Conservation (phyloP, 768 basidiomycete species). For the Boletus reticulatus region DNA sequence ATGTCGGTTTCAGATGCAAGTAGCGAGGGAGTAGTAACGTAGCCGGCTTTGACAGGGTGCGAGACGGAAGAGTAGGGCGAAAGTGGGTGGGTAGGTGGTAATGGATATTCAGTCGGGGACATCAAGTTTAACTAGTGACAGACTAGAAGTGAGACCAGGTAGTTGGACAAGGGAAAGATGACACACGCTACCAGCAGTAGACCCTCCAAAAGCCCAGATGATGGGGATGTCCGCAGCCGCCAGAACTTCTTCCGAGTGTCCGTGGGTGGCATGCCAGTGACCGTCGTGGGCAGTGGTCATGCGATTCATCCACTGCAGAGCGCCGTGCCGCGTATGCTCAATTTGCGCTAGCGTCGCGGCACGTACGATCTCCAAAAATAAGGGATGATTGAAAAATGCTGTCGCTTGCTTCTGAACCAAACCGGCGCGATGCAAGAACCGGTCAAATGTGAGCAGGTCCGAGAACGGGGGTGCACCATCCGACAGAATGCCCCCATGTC, state of each 20-base stretch:
- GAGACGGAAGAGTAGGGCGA: slow-evolving; percentile 19
- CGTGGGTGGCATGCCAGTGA: no score
- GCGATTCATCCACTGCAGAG: slow-evolving; percentile 26
- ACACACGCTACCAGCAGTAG: slow-evolving; percentile 31
- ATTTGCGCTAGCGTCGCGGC: slow-evolving; percentile 7
- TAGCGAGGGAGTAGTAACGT: neutral
- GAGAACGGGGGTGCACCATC: slow-evolving; percentile 38
- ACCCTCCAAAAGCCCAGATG: slow-evolving; percentile 16
- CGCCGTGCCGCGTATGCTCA: neutral
- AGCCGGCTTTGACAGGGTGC: slow-evolving; percentile 14
- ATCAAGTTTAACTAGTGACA: slow-evolving; percentile 32
- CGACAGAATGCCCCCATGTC: neutral
- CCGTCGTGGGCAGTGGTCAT: neutral
- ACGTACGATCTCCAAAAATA: slow-evolving; percentile 43
- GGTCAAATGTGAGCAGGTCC: slow-evolving; percentile 39
- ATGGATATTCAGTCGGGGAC: slow-evolving; percentile 36
- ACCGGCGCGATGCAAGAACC: slow-evolving; percentile 44
- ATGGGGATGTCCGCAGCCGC: slow-evolving; percentile 1
- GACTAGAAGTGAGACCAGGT: neutral
- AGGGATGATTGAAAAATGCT: slow-evolving; percentile 38
- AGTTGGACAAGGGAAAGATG: neutral
- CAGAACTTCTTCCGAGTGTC: neutral
- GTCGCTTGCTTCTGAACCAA: slow-evolving; percentile 37
- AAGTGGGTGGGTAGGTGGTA: slow-evolving; percentile 21
- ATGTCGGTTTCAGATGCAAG: neutral